Evolutionary conservation across 352 stramenopile species (phyloP).

Genomic region (Paralagenidium karlingii): DNA sequence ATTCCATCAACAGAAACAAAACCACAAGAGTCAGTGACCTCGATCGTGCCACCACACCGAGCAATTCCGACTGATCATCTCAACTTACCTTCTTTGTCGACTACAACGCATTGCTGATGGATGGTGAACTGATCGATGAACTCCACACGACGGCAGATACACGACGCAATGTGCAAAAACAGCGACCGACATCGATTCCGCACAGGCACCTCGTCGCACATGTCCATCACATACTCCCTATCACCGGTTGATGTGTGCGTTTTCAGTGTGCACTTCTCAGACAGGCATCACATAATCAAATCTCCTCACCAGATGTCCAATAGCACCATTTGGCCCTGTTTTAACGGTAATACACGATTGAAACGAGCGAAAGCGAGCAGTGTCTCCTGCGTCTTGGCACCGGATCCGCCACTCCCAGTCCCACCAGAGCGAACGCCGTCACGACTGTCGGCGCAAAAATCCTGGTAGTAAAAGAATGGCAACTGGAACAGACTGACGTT

Average conservation of each 20-base stretch:
- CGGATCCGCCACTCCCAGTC: conserved; percentile 9
- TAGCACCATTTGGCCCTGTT: conserved; percentile 48
- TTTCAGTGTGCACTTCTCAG: neutral
- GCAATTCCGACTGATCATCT: neutral
- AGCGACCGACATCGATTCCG: conserved; percentile 56
- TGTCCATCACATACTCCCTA: conserved; percentile 72
- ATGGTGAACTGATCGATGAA: conserved; percentile 59
- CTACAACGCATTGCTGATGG: conserved; percentile 29
- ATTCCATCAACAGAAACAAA: neutral
- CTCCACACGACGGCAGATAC: conserved; percentile 64
- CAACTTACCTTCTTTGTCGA: conserved; percentile 22
- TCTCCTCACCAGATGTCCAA: conserved; percentile 51
- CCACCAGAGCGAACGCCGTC: neutral
- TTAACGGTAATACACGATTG: conserved; percentile 58
- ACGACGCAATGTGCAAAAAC: conserved; percentile 54
- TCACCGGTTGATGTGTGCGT: neutral
- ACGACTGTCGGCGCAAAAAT: conserved; percentile 23
- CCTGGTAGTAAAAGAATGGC: conserved; percentile 66
- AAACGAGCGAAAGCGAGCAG: conserved; percentile 29
- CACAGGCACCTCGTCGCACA: conserved; percentile 61
- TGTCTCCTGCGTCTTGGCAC: conserved; percentile 9
- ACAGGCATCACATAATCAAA: neutral
- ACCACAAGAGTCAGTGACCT: neutral
- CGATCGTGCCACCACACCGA: neutral
- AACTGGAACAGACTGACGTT: conserved; percentile 41